Conservation (phyloP, 176 grass and related monocot species). For the Juncus inflexus region DNA sequence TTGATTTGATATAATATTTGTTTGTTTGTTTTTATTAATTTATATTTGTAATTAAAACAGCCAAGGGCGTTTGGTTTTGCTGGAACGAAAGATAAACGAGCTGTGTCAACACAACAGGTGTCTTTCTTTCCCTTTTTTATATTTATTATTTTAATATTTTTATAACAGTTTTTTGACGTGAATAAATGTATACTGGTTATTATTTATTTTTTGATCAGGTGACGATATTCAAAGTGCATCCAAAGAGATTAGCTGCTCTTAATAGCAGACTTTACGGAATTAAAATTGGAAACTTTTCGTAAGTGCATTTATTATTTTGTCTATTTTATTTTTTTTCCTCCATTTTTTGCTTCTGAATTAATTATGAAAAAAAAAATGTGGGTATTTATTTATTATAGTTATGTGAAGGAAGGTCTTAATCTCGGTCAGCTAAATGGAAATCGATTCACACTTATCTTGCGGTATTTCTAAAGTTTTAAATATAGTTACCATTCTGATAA, state of each 20-base stretch:
- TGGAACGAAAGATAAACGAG: slow-evolving; percentile 95
- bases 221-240: slow-evolving; percentile 85
- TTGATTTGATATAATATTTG: slow-evolving; percentile 21
- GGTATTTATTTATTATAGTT: slow-evolving; percentile 46
- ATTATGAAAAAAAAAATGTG: slow-evolving; percentile 26
- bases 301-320: slow-evolving; percentile 17
- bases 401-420: slow-evolving; percentile 88
- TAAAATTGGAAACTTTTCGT: slow-evolving; percentile 94
- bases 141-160: not conserved
- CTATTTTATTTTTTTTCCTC: slow-evolving; percentile 1
- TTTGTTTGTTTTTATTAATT: slow-evolving; percentile 20
- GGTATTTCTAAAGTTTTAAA: slow-evolving; percentile 45
- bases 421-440: slow-evolving; percentile 88
- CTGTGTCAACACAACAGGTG: slow-evolving; percentile 83
- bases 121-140: slow-evolving; percentile 18
- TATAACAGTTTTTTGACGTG: slow-evolving; percentile 8
- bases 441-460: slow-evolving; percentile 86
- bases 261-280: slow-evolving; percentile 84
- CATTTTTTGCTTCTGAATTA: slow-evolving; percentile 4
- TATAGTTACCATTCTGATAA: slow-evolving; percentile 11
- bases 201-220: slow-evolving; percentile 48
- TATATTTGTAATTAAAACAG: slow-evolving; percentile 37
- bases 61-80: slow-evolving; percentile 86
- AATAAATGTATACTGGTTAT: not conserved
- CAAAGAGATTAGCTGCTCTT: slow-evolving; percentile 67